These are phyloP conservation scores for Colletotrichum sp. DNA, from an alignment of 2,329 filamentous ascomycete genomes.

Conservation along the genomic window DNA sequence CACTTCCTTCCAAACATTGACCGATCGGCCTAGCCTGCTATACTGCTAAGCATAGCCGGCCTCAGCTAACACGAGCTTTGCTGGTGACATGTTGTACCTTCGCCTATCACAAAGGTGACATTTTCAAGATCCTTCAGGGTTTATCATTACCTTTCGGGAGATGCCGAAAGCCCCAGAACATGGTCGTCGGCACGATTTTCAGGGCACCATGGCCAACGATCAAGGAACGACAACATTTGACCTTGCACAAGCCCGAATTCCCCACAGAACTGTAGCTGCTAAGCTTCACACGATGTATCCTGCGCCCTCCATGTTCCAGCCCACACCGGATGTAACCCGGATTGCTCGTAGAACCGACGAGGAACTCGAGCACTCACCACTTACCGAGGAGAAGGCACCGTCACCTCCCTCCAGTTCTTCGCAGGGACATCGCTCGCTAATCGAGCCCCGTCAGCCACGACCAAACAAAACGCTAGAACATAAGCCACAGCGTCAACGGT, in stretches of 20 bases:
- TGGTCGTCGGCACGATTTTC: neutral
- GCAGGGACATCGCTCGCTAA: neutral
- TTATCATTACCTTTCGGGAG: neutral
- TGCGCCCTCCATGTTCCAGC: neutral
- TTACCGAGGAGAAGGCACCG: neutral
- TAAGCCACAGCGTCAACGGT: slow-evolving; percentile 15
- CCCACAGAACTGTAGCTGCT: neutral
- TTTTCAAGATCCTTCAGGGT: neutral
- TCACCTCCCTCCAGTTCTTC: neutral
- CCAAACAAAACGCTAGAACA: neutral
- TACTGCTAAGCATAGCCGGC: neutral
- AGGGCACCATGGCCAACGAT: neutral
- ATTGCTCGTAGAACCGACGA: neutral
- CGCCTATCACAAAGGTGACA: neutral
- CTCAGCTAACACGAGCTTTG: neutral
- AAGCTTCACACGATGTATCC: neutral
- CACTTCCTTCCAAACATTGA: neutral
- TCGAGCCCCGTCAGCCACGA: neutral
- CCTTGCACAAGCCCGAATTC: neutral
- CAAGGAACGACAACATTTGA: neutral
- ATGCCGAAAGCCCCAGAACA: neutral
- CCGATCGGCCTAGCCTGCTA: neutral
- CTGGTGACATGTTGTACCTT: neutral
- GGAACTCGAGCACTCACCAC: neutral
- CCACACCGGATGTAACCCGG: neutral